Percentiles rank a stretch among this genome's conserved stretches.
Conservation (phyloP, 345 rosid species). For the Corchorus olitorius region DNA sequence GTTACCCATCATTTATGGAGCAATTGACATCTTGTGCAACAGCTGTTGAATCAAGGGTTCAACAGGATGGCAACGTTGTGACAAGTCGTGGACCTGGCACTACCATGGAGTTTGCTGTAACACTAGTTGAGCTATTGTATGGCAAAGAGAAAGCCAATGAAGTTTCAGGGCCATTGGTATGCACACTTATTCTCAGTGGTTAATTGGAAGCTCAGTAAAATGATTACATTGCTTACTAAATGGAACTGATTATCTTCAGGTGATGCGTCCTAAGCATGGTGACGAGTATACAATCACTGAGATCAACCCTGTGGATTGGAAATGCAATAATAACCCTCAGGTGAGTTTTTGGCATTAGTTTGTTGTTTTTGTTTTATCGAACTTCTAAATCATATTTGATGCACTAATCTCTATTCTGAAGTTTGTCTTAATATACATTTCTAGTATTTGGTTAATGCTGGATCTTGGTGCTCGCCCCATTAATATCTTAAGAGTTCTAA, state of each 20-base stretch:
- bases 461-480: background rate
- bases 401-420: background rate
- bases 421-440: background rate
- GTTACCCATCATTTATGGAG: conserved; percentile 84
- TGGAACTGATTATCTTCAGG: conserved; percentile 38
- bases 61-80: conserved; percentile 68
- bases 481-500: background rate
- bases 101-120: conserved; percentile 80
- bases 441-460: background rate
- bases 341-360: conserved; percentile 34
- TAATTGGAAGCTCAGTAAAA: background rate
- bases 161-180: conserved; percentile 78
- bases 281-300: conserved; percentile 71
- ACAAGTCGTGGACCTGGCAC: conserved; percentile 94
- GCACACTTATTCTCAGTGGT: background rate
- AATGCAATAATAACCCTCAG: conserved; percentile 55
- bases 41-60: conserved; percentile 85
- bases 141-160: conserved; percentile 79
- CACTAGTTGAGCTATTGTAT: conserved; percentile 67
- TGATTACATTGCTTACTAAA: background rate
- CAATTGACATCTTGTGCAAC: conserved; percentile 62
- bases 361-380: background rate
- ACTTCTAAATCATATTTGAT: background rate
- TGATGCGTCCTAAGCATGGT: conserved; percentile 76
- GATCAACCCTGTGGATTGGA: conserved; percentile 73